Conservation (phyloP, 768 basidiomycete genomes). For the Auriculariales sp. region DNA sequence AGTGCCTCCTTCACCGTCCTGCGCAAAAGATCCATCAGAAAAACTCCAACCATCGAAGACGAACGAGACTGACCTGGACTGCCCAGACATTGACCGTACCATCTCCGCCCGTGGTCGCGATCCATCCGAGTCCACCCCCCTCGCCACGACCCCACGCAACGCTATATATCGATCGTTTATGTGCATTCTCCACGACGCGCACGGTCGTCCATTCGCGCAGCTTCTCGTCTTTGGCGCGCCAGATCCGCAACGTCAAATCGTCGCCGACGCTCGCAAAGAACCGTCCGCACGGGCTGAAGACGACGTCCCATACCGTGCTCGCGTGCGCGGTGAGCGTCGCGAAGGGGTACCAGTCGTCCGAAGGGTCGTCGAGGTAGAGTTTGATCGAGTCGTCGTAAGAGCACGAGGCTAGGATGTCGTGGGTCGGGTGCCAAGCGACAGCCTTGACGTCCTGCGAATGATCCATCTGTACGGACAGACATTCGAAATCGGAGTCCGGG, state of each 20-base stretch:
- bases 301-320: slow-evolving; percentile 85
- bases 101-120: slow-evolving; percentile 79
- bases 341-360: slow-evolving; percentile 88
- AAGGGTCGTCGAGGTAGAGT: slow-evolving; percentile 83
- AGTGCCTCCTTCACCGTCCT: slow-evolving; percentile 9
- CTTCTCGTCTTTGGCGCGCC: slow-evolving; percentile 76
- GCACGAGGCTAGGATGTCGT: slow-evolving; percentile 94
- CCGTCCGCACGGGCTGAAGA: slow-evolving; percentile 40
- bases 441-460: slow-evolving; percentile 94
- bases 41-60: background rate
- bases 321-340: slow-evolving; percentile 65
- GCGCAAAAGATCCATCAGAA: background rate
- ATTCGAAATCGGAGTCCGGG: slow-evolving; percentile 88
- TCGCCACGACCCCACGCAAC: slow-evolving; percentile 51
- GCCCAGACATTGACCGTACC: slow-evolving; percentile 75
- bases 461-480: slow-evolving; percentile 90
- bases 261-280: slow-evolving; percentile 28
- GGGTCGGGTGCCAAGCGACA: slow-evolving; percentile 87
- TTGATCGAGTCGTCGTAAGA: slow-evolving; percentile 97
- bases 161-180: slow-evolving; percentile 67
- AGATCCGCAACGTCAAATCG: slow-evolving; percentile 46
- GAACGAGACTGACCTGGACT: slow-evolving; percentile 32
- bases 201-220: slow-evolving; percentile 68
- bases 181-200: slow-evolving; percentile 37
- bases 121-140: slow-evolving; percentile 47